Percentiles rank a stretch among this genome's conserved stretches.
Conservation (phyloP, 257 asterid species). For the Capsicum baccatum region DNA sequence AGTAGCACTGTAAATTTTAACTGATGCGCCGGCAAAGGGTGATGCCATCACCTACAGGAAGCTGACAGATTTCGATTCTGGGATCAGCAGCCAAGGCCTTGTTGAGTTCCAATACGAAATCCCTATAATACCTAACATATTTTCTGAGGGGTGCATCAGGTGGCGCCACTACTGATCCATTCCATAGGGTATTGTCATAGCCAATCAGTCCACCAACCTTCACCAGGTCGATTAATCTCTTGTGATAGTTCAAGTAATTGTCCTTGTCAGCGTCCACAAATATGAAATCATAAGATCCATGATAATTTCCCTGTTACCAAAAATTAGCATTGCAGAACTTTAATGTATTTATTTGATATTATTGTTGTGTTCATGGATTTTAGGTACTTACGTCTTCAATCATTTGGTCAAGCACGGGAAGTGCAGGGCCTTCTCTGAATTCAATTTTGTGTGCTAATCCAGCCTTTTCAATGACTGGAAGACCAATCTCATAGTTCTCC, state of each 20-base stretch:
- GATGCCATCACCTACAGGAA: conserved; percentile 71
- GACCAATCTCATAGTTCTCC: conserved; percentile 56
- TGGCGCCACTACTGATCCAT: conserved; percentile 48
- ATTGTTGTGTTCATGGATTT: neutral
- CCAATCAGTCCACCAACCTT: conserved; percentile 57
- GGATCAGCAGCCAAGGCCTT: conserved; percentile 53
- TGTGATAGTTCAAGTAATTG: conserved; percentile 64
- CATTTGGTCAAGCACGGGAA: conserved; percentile 35
- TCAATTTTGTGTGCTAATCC: conserved; percentile 55
- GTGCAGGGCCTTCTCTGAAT: conserved; percentile 40
- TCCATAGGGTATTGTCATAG: conserved; percentile 46
- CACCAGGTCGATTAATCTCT: conserved; percentile 49
- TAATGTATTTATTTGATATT: too few relatives aligned
- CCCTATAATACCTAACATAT: conserved; percentile 40
- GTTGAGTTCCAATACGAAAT: conserved; percentile 48
- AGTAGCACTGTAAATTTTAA: neutral
- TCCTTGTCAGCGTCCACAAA: conserved; percentile 73
- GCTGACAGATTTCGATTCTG: conserved; percentile 63
- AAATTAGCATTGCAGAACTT: too few relatives aligned
- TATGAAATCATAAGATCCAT: conserved; percentile 61
- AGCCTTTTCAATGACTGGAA: conserved; percentile 60
- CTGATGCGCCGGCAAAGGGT: conserved; percentile 59
- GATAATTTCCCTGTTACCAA: conserved; percentile 50
- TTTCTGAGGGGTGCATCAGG: conserved; percentile 47
- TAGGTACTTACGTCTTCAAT: conserved; percentile 22